These are phyloP conservation scores for Phalaenopsis aphrodite DNA, from an alignment of 106 monocot species.

Conservation along the genomic window DNA sequence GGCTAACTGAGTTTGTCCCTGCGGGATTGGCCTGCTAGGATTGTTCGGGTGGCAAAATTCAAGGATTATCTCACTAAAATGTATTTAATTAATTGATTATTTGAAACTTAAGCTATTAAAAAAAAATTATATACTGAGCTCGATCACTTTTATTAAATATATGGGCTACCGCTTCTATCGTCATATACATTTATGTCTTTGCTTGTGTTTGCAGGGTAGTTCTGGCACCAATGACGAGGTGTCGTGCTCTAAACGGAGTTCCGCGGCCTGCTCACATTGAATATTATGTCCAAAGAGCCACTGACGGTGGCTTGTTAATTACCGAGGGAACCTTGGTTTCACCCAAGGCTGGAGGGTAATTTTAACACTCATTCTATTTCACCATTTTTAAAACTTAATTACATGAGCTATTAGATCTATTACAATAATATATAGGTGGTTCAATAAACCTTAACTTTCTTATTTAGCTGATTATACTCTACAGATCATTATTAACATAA, in stretches of 20 bases:
- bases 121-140: background rate
- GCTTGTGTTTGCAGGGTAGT: slow-evolving; percentile 31
- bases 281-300: slow-evolving; percentile 58
- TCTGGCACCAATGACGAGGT: slow-evolving; percentile 73
- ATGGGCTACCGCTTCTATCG: background rate
- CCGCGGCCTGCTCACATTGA: slow-evolving; percentile 35
- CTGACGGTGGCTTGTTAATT: slow-evolving; percentile 53
- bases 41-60: too few species aligned
- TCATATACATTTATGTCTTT: background rate
- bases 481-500: background rate
- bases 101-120: background rate
- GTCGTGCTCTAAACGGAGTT: slow-evolving; percentile 49
- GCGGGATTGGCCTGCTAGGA: too few species aligned
- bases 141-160: background rate
- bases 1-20: background rate
- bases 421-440: background rate
- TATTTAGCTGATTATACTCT: background rate
- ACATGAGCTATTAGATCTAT: background rate
- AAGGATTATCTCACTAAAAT: background rate
- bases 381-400: background rate
- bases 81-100: background rate
- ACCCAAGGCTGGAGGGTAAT: slow-evolving; percentile 52
- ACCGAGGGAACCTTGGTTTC: slow-evolving; percentile 61
- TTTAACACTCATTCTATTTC: slow-evolving; percentile 6
- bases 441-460: background rate